These are phyloP conservation scores for Talaromyces sp. DNA, from an alignment of 2,329 filamentous ascomycete species.

Conservation along the genomic window DNA sequence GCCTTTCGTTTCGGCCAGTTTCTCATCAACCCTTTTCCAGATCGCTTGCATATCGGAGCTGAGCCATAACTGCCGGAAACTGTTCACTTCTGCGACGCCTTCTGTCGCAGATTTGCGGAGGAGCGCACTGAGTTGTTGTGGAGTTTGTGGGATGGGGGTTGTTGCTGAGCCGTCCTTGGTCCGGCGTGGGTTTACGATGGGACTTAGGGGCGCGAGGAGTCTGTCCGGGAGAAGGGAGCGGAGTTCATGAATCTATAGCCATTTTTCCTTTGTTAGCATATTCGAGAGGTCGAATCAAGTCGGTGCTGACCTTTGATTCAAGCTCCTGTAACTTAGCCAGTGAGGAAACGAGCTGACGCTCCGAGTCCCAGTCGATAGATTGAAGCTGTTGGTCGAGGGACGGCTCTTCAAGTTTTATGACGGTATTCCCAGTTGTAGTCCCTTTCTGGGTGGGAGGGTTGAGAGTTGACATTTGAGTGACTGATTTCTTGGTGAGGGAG, in stretches of 20 bases:
- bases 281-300: not conserved
- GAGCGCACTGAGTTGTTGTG: conserved; percentile 30
- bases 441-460: not conserved
- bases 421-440: not conserved
- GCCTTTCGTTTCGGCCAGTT: conserved; percentile 35
- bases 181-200: conserved; percentile 32
- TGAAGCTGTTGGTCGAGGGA: not conserved
- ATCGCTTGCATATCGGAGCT: conserved; percentile 36
- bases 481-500: not conserved
- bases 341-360: conserved; percentile 36
- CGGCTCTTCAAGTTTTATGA: not conserved
- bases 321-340: conserved; percentile 38
- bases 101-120: conserved; percentile 32
- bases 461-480: not conserved
- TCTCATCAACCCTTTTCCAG: conserved; percentile 34
- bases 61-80: conserved; percentile 38
- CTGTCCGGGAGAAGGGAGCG: conserved; percentile 39
- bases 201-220: conserved; percentile 35
- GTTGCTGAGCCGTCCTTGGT: conserved; percentile 8
- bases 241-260: conserved; percentile 38
- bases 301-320: conserved; percentile 22
- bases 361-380: conserved; percentile 23
- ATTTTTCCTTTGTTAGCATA: not conserved
- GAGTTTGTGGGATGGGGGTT: conserved; percentile 28
- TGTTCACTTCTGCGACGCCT: conserved; percentile 33